Percentiles rank a stretch among this genome's conserved stretches.
Conservation (phyloP, 805 yeast species). For the Myxozyma monticola region DNA sequence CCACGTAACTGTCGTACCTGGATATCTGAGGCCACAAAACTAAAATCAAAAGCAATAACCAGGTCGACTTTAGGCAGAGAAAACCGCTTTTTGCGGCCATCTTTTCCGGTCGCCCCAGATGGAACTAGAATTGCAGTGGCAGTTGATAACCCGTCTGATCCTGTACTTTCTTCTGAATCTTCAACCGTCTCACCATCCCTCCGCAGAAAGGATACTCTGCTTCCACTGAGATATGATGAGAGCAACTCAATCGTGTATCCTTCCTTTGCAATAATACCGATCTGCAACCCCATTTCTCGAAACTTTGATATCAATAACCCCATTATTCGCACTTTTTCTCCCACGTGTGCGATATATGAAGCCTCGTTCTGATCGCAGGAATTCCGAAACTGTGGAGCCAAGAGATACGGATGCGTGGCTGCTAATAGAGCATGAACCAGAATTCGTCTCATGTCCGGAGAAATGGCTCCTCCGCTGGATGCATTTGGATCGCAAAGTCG, state of each 20-base stretch:
- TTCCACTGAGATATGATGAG: constrained; percentile 69
- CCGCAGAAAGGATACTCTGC: constrained; percentile 54
- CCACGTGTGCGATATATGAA: no score
- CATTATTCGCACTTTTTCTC: no score
- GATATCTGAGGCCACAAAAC: constrained; percentile 47
- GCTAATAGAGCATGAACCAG: no score
- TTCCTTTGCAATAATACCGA: constrained; percentile 68
- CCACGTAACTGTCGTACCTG: constrained; percentile 40
- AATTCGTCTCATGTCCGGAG: no score
- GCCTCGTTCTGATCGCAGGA: no score
- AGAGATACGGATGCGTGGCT: no score
- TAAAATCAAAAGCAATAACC: constrained; percentile 62
- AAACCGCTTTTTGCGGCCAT: constrained; percentile 14
- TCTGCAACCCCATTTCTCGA: no score
- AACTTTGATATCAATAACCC: no score
- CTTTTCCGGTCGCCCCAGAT: constrained; percentile 37
- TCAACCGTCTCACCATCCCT: constrained; percentile 57
- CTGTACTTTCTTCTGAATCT: no score
- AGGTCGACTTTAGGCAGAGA: constrained; percentile 49
- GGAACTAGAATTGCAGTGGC: constrained; percentile 49
- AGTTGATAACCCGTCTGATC: constrained; percentile 41
- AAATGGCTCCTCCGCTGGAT: no score
- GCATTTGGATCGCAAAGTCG: no score
- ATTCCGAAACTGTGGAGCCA: no score
- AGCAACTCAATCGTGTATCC: constrained; percentile 68